A percentile compares a stretch with the other conserved stretches of the same genome.
Evolutionary conservation across 352 stramenopile species (phyloP).

Genomic region (Phytophthora vignae): DNA sequence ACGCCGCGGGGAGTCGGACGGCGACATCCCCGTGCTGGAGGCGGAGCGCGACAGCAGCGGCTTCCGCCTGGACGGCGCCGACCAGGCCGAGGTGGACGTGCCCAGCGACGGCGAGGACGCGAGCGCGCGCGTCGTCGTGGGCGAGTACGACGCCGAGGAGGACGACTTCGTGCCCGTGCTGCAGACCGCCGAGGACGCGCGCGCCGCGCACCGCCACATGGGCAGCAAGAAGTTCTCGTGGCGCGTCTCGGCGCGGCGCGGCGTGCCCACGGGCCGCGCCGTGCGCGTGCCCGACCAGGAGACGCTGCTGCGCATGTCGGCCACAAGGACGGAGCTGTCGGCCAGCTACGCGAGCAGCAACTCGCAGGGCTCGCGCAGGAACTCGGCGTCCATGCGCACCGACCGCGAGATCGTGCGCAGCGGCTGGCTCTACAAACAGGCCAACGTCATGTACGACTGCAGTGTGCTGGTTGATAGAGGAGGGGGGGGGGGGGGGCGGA

Average conservation of each 20-base stretch:
- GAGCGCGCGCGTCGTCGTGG: conserved; percentile 40
- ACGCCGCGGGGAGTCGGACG: conserved; percentile 30
- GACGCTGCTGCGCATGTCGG: conserved; percentile 63
- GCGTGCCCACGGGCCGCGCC: conserved; percentile 32
- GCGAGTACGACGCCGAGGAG: conserved; percentile 50
- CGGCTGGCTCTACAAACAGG: conserved; percentile 70
- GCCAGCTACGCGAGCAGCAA: conserved; percentile 48
- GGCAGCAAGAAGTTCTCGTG: conserved; percentile 64
- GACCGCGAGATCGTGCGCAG: conserved; percentile 57
- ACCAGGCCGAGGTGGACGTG: conserved; percentile 38
- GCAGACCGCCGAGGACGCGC: conserved; percentile 71
- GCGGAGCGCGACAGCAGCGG: conserved; percentile 43
- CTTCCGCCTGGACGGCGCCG: conserved; percentile 53
- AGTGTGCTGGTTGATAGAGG: not conserved
- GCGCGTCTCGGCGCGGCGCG: conserved; percentile 41
- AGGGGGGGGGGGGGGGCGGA: no score
- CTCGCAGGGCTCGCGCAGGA: conserved; percentile 44
- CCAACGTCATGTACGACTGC: conserved; percentile 63
- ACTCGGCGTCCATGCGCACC: conserved; percentile 44
- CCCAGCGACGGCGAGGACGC: conserved; percentile 38
- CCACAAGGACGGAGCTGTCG: conserved; percentile 41
- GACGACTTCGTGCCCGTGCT: conserved; percentile 74
- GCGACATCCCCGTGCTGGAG: conserved; percentile 81
- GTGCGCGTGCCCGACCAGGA: conserved; percentile 53
- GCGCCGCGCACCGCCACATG: conserved; percentile 39